Evolutionary conservation across 345 rosid species (phyloP).

Genomic region (Passiflora organensis): DNA sequence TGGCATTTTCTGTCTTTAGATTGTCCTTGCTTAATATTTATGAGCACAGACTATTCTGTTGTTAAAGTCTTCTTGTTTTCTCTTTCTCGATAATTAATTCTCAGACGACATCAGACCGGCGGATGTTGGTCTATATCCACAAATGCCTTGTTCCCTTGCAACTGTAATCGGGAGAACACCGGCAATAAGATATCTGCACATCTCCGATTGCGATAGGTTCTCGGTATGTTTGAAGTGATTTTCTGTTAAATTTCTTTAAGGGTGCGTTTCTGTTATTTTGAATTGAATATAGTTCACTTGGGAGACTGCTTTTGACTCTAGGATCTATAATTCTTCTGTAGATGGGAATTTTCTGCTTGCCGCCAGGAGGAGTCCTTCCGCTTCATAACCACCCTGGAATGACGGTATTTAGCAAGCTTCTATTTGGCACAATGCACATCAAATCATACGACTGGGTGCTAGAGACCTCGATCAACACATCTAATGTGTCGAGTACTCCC

Average conservation of each 20-base stretch:
- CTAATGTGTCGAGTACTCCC: slow-evolving; percentile 19
- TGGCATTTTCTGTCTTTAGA: neutral
- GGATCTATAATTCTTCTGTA: slow-evolving; percentile 21
- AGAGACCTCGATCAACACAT: slow-evolving; percentile 37
- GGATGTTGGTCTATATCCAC: slow-evolving; percentile 55
- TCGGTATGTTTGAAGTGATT: slow-evolving; percentile 42
- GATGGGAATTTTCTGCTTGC: slow-evolving; percentile 96
- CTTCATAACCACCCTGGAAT: slow-evolving; percentile 97
- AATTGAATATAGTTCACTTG: neutral
- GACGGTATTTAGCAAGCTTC: slow-evolving; percentile 94
- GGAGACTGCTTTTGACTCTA: neutral
- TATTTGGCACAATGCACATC: slow-evolving; percentile 88
- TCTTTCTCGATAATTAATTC: neutral
- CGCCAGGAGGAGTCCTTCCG: slow-evolving; percentile 77
- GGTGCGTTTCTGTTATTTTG: no score
- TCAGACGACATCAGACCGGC: slow-evolving; percentile 55
- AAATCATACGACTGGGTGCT: slow-evolving; percentile 89
- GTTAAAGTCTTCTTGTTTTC: no score
- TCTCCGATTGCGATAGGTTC: slow-evolving; percentile 57
- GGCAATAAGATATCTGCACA: slow-evolving; percentile 51
- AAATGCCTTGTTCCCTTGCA: slow-evolving; percentile 42
- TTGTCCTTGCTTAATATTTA: neutral
- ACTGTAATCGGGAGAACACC: slow-evolving; percentile 19
- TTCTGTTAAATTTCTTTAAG: neutral
- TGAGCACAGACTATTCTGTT: no score